Conservation (phyloP, 768 basidiomycete genomes). For the Gyrodon lividus region DNA sequence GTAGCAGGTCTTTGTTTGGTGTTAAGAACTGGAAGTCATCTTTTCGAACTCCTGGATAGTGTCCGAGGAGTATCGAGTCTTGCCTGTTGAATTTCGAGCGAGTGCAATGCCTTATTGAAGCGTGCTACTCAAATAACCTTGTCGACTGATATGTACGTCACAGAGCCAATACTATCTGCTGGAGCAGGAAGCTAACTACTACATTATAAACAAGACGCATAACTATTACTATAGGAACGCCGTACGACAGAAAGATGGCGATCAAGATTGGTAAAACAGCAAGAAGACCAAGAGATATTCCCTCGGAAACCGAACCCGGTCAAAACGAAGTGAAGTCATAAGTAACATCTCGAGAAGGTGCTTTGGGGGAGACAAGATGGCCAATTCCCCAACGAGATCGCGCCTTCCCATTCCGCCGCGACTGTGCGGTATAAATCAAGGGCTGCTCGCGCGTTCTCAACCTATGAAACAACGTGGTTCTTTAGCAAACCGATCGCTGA, state of each 20-base stretch:
- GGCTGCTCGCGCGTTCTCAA: conserved; percentile 72
- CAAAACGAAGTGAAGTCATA: conserved; percentile 32
- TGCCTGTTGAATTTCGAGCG: not conserved
- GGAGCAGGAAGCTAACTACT: conserved; percentile 13
- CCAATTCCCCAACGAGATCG: conserved; percentile 63
- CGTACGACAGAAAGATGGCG: not conserved
- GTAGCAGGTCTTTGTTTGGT: conserved; percentile 3
- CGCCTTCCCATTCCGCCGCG: conserved; percentile 63
- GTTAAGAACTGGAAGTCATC: not conserved
- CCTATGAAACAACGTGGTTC: conserved; percentile 37
- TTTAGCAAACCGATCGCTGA: conserved; percentile 9
- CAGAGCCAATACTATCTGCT: conserved; percentile 4
- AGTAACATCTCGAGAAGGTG: conserved; percentile 78
- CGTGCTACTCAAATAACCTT: conserved; percentile 5
- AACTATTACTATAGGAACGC: conserved; percentile 4
- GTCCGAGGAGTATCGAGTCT: not conserved
- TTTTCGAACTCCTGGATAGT: no score
- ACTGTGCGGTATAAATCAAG: conserved; percentile 56
- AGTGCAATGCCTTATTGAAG: not conserved
- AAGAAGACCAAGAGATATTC: conserved; percentile 15
- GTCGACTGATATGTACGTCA: conserved; percentile 17
- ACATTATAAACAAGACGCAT: conserved; percentile 23
- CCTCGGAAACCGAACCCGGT: not conserved
- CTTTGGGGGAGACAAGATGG: conserved; percentile 74
- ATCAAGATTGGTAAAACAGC: not conserved